A percentile compares a stretch with the other conserved stretches of the same genome.
Conservation (phyloP, 2,329 filamentous ascomycete genomes). For the Paecilomyces niveus region DNA sequence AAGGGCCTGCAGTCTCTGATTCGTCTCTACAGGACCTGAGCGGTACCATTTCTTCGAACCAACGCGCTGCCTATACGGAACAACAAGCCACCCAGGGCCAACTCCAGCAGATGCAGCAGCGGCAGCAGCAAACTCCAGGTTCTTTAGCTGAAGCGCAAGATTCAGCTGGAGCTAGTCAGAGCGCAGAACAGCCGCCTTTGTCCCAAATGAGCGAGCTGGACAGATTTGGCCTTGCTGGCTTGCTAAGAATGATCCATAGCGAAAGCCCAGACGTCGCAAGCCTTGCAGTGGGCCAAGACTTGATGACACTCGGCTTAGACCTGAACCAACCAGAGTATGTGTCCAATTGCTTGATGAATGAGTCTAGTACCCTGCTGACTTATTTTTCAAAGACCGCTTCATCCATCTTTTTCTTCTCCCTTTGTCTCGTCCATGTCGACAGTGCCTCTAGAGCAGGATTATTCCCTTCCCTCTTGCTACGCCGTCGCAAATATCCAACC, state of each 20-base stretch:
- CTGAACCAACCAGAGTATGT: conserved; percentile 55
- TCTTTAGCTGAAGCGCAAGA: conserved; percentile 28
- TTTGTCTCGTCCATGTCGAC: conserved; percentile 52
- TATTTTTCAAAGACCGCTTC: conserved; percentile 45
- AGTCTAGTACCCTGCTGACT: conserved; percentile 11
- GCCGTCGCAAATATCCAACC: conserved; percentile 60
- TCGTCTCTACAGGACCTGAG: not conserved
- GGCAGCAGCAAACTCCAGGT: conserved; percentile 24
- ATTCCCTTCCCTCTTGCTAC: conserved; percentile 56
- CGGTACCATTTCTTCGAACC: conserved; percentile 12
- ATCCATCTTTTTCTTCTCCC: conserved; percentile 57
- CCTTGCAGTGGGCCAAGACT: conserved; percentile 56
- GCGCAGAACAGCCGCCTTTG: conserved; percentile 34
- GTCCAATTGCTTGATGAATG: conserved; percentile 6
- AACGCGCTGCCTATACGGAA: conserved; percentile 27
- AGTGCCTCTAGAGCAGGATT: conserved; percentile 57
- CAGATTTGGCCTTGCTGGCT: conserved; percentile 52
- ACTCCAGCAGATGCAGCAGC: conserved; percentile 22
- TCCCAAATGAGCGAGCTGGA: conserved; percentile 55
- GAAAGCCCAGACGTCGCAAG: conserved; percentile 46
- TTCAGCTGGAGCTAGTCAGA: conserved; percentile 22
- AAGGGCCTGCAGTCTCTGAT: not conserved
- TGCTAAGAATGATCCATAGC: conserved; percentile 51
- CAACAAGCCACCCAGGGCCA: conserved; percentile 23
- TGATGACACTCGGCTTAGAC: conserved; percentile 58